Conservation (phyloP, 202 grass and related monocot genomes). For the Cymbopogon flexuosus region DNA sequence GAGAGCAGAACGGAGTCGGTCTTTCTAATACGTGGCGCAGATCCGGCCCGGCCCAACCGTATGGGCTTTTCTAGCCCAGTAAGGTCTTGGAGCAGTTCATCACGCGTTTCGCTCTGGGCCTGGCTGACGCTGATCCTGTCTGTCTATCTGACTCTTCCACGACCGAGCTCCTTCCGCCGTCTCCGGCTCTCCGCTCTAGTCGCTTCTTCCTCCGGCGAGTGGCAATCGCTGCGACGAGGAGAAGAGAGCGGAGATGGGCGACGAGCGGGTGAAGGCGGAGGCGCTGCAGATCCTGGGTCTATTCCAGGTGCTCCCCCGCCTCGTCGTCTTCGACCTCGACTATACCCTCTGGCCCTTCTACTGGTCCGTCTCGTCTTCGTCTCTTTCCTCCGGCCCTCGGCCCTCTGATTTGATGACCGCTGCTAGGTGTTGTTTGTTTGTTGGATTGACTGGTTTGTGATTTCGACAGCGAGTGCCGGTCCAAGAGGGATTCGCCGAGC, state of each 20-base stretch:
- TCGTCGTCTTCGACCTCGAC: constrained; percentile 96
- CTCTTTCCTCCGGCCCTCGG: background rate
- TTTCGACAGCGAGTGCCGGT: constrained; percentile 66
- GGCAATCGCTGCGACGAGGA: background rate
- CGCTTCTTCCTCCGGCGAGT: background rate
- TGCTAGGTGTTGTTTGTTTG: background rate
- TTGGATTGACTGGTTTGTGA: background rate
- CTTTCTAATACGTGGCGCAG: background rate
- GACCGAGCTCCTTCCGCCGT: background rate
- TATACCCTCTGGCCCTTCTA: constrained; percentile 96
- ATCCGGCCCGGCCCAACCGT: background rate
- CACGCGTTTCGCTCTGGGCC: too few relatives aligned
- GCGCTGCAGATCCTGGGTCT: constrained; percentile 67
- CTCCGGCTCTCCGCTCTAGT: background rate
- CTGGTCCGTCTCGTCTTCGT: constrained; percentile 39
- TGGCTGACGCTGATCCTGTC: too few relatives aligned
- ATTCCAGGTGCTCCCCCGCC: constrained; percentile 64
- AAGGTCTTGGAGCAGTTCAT: background rate
- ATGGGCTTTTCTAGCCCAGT: background rate
- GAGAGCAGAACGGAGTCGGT: background rate
- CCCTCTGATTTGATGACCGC: background rate
- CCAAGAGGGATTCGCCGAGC: constrained; percentile 71
- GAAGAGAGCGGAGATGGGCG: constrained; percentile 36
- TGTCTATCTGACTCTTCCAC: too few relatives aligned
- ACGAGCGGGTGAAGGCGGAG: constrained; percentile 69